Percentiles rank a stretch among this genome's conserved stretches.
Conservation (phyloP, 2,329 filamentous ascomycete species). For the Arthrobotrys conoides region DNA sequence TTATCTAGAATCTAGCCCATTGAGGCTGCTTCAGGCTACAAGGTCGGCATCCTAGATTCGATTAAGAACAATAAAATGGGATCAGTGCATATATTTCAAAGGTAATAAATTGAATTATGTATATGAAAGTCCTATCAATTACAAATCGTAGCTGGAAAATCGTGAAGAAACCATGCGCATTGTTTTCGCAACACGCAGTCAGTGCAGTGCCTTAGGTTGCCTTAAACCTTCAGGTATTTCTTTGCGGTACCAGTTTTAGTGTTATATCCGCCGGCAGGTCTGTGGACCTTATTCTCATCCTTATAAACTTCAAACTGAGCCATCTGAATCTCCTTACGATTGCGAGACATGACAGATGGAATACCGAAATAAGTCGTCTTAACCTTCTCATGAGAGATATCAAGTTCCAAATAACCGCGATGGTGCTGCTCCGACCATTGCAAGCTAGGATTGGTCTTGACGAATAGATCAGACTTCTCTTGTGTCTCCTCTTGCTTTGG, state of each 20-base stretch:
- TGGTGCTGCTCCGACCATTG: slow-evolving; percentile 83
- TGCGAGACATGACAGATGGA: slow-evolving; percentile 74
- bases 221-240: slow-evolving; percentile 24
- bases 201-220: too few species aligned
- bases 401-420: slow-evolving; percentile 79
- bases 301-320: slow-evolving; percentile 78
- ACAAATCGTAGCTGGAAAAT: slow-evolving; percentile 5
- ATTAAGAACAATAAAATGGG: too few species aligned
- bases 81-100: too few species aligned
- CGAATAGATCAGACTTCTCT: slow-evolving; percentile 68
- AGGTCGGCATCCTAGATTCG: too few species aligned
- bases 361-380: slow-evolving; percentile 77
- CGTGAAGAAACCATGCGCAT: not conserved
- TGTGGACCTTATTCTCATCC: slow-evolving; percentile 74
- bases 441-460: slow-evolving; percentile 74
- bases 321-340: slow-evolving; percentile 76
- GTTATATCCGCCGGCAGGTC: slow-evolving; percentile 70
- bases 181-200: too few species aligned
- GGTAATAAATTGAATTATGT: not conserved
- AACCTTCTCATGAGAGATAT: slow-evolving; percentile 72
- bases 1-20: too few species aligned
- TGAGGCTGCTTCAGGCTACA: too few species aligned
- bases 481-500: slow-evolving; percentile 72
- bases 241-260: slow-evolving; percentile 68
- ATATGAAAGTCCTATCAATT: not conserved